phyloP scores from a whole-genome alignment of 306 rosid genomes.

The Lotus japonicus region DNA sequence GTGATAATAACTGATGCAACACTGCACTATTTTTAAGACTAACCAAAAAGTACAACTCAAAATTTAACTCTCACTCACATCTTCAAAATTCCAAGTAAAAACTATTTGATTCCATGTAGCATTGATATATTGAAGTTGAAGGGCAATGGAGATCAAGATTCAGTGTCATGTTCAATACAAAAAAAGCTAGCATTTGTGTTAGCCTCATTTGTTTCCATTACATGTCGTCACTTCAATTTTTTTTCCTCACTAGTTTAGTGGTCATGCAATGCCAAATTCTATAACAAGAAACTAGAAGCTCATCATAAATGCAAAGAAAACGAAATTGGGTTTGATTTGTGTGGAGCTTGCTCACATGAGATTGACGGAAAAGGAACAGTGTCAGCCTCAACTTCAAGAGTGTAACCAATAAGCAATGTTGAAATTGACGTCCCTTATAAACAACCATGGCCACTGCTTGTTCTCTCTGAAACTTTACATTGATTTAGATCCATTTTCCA shows the following conservation, averaged over 20 bases:
- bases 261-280: conserved; percentile 21
- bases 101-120: neutral
- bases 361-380: neutral
- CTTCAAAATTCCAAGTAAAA: neutral
- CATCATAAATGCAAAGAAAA: conserved; percentile 32
- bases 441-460: conserved; percentile 26
- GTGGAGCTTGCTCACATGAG: neutral
- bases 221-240: conserved; percentile 1
- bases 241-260: conserved; percentile 23
- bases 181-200: conserved; percentile 8
- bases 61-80: too few species aligned
- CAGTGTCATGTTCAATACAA: conserved; percentile 17
- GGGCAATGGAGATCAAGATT: too few species aligned
- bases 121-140: neutral
- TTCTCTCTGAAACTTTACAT: conserved; percentile 30
- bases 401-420: conserved; percentile 17
- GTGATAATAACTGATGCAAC: neutral
- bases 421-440: conserved; percentile 19
- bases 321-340: conserved; percentile 14
- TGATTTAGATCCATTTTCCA: conserved; percentile 35
- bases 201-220: conserved; percentile 12
- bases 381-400: conserved; percentile 31
- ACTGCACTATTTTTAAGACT: too few species aligned
- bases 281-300: conserved; percentile 16
- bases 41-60: too few species aligned